phyloP scores from a whole-genome alignment of 768 basidiomycete species.

The Suillus spraguei region DNA sequence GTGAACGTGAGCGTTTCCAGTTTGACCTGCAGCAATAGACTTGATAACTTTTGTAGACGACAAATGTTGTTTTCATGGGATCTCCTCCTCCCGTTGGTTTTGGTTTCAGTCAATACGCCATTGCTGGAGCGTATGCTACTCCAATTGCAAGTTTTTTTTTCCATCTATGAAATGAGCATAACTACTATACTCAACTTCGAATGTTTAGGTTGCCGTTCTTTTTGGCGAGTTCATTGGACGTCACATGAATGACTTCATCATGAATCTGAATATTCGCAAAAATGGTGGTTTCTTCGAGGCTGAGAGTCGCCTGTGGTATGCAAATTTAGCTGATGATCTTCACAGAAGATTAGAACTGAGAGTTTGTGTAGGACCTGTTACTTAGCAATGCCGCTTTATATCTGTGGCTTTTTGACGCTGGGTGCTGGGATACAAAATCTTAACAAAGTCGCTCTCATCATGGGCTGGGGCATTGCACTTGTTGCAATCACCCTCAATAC shows the following conservation, averaged over 20 bases:
- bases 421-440: constrained; percentile 41
- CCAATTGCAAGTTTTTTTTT: constrained; percentile 40
- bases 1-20: constrained; percentile 36
- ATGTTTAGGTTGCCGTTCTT: constrained; percentile 44
- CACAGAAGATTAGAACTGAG: background rate
- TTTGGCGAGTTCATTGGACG: constrained; percentile 55
- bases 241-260: constrained; percentile 52
- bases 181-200: background rate
- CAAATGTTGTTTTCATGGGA: constrained; percentile 57
- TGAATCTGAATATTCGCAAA: constrained; percentile 42
- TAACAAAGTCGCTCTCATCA: constrained; percentile 30
- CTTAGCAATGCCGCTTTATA: constrained; percentile 41
- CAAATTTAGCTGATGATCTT: background rate
- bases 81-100: constrained; percentile 48
- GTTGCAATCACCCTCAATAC: constrained; percentile 40
- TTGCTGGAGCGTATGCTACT: constrained; percentile 47
- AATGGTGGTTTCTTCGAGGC: constrained; percentile 57
- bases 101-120: constrained; percentile 42
- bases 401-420: constrained; percentile 44
- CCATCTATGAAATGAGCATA: background rate
- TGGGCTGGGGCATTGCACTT: constrained; percentile 49
- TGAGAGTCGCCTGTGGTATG: constrained; percentile 47
- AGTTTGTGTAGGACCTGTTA: constrained; percentile 36
- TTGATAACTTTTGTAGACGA: constrained; percentile 37
- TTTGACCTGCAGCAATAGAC: background rate